These are phyloP conservation scores for Ceratocystis colombiana DNA, from an alignment of 2,329 filamentous ascomycete genomes.

Conservation along the genomic window DNA sequence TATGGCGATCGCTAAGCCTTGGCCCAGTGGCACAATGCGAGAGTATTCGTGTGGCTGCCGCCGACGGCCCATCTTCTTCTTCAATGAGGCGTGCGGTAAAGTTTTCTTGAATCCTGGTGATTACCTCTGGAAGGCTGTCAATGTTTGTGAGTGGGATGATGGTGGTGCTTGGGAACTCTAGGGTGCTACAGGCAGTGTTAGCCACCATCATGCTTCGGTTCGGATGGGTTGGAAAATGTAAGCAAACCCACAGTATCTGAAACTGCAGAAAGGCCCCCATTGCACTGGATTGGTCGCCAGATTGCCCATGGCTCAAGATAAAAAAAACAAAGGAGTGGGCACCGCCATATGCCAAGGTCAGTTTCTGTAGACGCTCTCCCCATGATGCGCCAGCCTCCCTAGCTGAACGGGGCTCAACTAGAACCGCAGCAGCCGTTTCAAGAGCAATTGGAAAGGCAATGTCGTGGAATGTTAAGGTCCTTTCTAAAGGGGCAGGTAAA, in stretches of 20 bases:
- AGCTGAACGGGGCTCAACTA: constrained; percentile 10
- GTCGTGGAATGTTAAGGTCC: constrained; percentile 38
- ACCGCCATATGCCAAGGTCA: constrained; percentile 36
- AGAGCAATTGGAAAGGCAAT: constrained; percentile 35
- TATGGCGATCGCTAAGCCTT: constrained; percentile 29
- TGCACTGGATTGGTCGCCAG: constrained; percentile 24
- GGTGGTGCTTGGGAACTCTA: constrained; percentile 35
- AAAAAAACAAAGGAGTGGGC: constrained; percentile 38
- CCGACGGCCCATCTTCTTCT: background rate
- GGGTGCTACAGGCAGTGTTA: constrained; percentile 27
- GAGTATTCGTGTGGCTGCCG: constrained; percentile 25
- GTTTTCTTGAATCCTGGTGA: constrained; percentile 36
- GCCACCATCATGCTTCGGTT: no score
- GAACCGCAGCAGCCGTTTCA: constrained; percentile 12
- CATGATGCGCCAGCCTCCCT: constrained; percentile 25
- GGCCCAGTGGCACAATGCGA: constrained; percentile 30
- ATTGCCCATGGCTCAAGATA: constrained; percentile 33
- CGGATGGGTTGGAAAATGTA: background rate
- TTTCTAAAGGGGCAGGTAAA: constrained; percentile 32
- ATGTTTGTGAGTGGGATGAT: constrained; percentile 37
- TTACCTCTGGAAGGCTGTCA: constrained; percentile 32
- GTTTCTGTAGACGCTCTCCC: constrained; percentile 34
- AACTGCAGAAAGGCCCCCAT: constrained; percentile 36
- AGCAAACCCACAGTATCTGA: constrained; percentile 37
- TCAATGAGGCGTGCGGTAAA: constrained; percentile 7